A percentile compares a stretch with the other conserved stretches of the same genome.
These are phyloP conservation scores for Globisporangium cederbergense DNA, from an alignment of 352 stramenopile species.

Conservation along the genomic window DNA sequence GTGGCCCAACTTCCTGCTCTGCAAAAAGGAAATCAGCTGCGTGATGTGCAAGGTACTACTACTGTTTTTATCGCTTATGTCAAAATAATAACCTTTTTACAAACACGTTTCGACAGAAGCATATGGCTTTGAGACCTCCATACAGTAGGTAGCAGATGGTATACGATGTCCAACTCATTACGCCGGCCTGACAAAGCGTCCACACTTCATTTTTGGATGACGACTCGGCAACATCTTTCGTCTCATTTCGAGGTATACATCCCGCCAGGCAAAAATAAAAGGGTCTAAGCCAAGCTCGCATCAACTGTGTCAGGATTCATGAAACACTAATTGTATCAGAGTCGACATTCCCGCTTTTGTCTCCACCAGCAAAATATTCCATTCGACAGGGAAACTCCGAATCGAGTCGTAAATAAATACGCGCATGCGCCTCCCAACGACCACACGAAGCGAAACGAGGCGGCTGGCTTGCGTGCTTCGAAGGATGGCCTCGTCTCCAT, in stretches of 20 bases:
- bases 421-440: neutral
- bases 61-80: neutral
- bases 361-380: neutral
- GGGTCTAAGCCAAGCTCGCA: neutral
- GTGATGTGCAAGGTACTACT: neutral
- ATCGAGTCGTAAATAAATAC: neutral
- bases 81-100: neutral
- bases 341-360: neutral
- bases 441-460: neutral
- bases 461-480: neutral
- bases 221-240: neutral
- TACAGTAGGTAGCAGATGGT: neutral
- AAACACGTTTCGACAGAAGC: neutral
- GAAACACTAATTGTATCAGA: neutral
- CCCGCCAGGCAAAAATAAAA: neutral
- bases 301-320: neutral
- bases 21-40: neutral
- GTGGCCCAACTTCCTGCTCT: neutral
- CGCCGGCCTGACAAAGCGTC: neutral
- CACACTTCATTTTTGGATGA: neutral
- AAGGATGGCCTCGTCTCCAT: neutral
- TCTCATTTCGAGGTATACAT: neutral
- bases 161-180: neutral
- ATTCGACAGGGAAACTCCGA: neutral
- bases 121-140: neutral